Evolutionary conservation across 495 filamentous ascomycete genomes (phyloP), one percentile per base, ranked within the genome.

Genomic region (Aspergillus bridgeri): DNA sequence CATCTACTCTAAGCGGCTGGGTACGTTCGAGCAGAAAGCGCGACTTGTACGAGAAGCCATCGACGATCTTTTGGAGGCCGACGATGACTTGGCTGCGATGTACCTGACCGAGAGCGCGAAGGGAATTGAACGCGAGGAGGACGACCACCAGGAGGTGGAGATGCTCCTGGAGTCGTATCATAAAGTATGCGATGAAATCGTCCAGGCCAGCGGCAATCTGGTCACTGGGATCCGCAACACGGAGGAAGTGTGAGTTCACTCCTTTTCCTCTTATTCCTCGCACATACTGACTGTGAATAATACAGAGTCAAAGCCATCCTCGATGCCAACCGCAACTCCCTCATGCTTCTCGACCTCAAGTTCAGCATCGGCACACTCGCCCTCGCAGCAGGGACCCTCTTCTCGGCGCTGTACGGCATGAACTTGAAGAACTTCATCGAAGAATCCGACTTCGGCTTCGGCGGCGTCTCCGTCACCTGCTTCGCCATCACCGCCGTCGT

Each of bases 341-440:
- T 98, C 63, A 98, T 98, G 95, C 83, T 98, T 19, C 85, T 98
- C 33, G 95, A 97, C 54, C 84, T 98, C 51, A 96, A 96, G 69
- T 96, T 98, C 76, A 93, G 88, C 66, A 93, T 98, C 57, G 90
- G 91, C 42, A 98, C 94, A 3, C 82, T 98, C 9, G 91, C 91
- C 3, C 83, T 98, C 27, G 92, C 89, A 55, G 88, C 91, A 62
- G 94, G 94, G 27, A 96, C 95, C 50, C 91, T 98, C 66, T 83
- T 96, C 67, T 94, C 94, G 24, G 91, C 90, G n/a, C 85, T 98
- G 13, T 98, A 98, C 78, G 94, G 94, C 63, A 97, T 97, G 92
- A 98, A 98, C 74, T 79, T 98, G 60, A 95, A 96, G 68, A 98
- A 98, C 72, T 98, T 98, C 72, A 87, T 98, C 60, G 94, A 98